Conservation (phyloP, 495 filamentous ascomycete species). For the Aspergillus leporis region DNA sequence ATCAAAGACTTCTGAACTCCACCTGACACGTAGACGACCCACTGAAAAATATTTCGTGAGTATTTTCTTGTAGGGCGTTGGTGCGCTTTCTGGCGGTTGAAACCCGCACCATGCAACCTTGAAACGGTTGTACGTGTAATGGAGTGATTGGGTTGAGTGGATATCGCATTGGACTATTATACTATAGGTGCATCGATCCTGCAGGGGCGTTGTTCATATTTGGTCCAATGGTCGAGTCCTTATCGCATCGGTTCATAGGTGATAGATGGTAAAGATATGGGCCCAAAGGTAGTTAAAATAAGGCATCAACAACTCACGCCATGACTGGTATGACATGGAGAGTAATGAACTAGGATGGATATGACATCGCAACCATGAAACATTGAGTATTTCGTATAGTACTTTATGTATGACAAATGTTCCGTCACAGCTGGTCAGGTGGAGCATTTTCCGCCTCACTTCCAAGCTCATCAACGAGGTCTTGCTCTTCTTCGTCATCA, state of each 20-base stretch:
- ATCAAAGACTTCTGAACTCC: not conserved
- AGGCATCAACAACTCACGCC: not conserved
- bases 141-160: not conserved
- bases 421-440: slow-evolving; percentile 29
- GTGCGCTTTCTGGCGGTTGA: slow-evolving; percentile 4
- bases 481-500: slow-evolving; percentile 50
- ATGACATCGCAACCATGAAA: not conserved
- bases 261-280: not conserved
- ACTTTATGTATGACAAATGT: not conserved
- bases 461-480: slow-evolving; percentile 42
- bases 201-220: not conserved
- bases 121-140: slow-evolving; percentile 10
- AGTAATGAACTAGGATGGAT: not conserved
- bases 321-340: not conserved
- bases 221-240: not conserved
- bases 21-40: slow-evolving; percentile 6
- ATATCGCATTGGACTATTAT: not conserved
- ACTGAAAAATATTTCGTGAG: not conserved
- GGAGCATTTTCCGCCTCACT: slow-evolving; percentile 42
- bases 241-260: not conserved
- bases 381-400: not conserved
- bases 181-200: not conserved
- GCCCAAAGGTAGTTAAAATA: not conserved
- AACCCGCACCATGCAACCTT: slow-evolving; percentile 11
- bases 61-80: not conserved